Conservation (phyloP, 1,139 yeast genomes). For the Blastobotrys petasosporus region DNA sequence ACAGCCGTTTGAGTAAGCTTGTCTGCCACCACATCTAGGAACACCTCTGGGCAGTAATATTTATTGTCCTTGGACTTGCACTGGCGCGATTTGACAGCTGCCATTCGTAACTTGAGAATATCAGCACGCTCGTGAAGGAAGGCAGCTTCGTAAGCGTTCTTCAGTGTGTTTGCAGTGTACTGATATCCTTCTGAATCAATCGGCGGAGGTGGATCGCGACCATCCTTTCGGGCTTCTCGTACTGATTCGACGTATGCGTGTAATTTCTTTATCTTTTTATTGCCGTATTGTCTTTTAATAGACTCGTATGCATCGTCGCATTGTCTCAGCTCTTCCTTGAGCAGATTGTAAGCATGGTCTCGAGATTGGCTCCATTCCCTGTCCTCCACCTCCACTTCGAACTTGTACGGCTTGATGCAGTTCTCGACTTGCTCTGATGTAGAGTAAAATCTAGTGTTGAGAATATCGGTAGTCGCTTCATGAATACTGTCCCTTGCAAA, state of each 20-base stretch:
- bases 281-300: constrained; percentile 72
- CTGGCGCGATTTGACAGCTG: constrained; percentile 64
- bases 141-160: constrained; percentile 74
- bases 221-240: constrained; percentile 39
- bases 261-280: constrained; percentile 75
- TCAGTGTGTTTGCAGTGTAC: constrained; percentile 63
- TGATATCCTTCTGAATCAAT: constrained; percentile 60
- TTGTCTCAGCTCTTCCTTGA: constrained; percentile 81
- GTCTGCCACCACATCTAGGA: constrained; percentile 85
- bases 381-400: constrained; percentile 93
- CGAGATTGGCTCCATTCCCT: constrained; percentile 85
- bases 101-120: constrained; percentile 67
- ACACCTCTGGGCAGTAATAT: constrained; percentile 90
- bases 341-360: constrained; percentile 64
- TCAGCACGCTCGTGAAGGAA: constrained; percentile 73
- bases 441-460: constrained; percentile 72
- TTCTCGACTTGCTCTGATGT: constrained; percentile 98
- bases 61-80: constrained; percentile 78
- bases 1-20: constrained; percentile 92
- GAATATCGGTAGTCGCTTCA: constrained; percentile 78
- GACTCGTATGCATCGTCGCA: constrained; percentile 60
- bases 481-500: constrained; percentile 73
- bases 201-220: constrained; percentile 21
- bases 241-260: constrained; percentile 58
- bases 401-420: constrained; percentile 94